Evolutionary conservation across 768 basidiomycete genomes (phyloP).

Genomic region (Suillus bovinus): DNA sequence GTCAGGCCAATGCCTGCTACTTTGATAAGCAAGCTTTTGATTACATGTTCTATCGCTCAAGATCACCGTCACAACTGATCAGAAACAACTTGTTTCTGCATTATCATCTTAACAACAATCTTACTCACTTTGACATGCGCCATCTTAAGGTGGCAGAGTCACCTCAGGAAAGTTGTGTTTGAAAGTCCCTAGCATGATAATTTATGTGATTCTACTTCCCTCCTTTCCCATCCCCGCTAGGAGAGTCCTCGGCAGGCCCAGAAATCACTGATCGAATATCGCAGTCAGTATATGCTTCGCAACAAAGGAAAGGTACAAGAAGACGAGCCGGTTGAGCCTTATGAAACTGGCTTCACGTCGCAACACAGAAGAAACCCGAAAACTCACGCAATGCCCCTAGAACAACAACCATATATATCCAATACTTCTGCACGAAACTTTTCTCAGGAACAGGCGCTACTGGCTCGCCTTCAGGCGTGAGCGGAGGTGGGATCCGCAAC

Average conservation of each 20-base stretch:
- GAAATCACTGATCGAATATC: slow-evolving; percentile 24
- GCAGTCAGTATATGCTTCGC: background rate
- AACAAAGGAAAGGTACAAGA: background rate
- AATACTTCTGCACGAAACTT: slow-evolving; percentile 85
- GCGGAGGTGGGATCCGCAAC: slow-evolving; percentile 64
- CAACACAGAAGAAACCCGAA: background rate
- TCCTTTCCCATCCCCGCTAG: slow-evolving; percentile 21
- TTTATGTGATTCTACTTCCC: slow-evolving; percentile 20
- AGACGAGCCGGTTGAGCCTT: background rate
- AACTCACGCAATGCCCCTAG: slow-evolving; percentile 60
- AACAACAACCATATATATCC: slow-evolving; percentile 74
- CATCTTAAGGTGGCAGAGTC: background rate
- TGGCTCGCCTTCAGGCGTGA: slow-evolving; percentile 66
- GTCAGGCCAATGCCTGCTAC: too few relatives aligned
- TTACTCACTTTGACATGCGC: background rate
- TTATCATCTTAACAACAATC: background rate
- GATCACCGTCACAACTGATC: too few relatives aligned
- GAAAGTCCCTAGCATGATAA: background rate
- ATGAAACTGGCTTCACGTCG: background rate
- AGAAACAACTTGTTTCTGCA: too few relatives aligned
- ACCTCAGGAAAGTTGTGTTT: background rate
- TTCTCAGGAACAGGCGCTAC: slow-evolving; percentile 66
- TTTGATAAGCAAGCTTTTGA: too few relatives aligned
- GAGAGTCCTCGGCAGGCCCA: slow-evolving; percentile 30
- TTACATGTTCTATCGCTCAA: too few relatives aligned